Percentiles rank a stretch among this genome's conserved stretches.
Evolutionary conservation across 495 filamentous ascomycete genomes (phyloP).

Genomic region (Daldinia vernicosa): DNA sequence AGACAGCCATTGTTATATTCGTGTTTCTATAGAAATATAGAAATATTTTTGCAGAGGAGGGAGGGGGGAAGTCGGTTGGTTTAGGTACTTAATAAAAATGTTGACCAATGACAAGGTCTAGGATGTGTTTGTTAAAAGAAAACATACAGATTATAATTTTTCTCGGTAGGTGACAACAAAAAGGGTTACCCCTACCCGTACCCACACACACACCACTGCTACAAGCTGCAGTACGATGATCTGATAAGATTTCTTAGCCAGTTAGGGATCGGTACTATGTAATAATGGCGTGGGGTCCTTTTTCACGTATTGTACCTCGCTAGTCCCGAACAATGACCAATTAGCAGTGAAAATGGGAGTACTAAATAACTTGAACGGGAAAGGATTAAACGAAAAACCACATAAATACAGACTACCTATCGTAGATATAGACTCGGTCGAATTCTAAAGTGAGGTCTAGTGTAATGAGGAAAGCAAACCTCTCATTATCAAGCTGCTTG

Average conservation of each 20-base stretch:
- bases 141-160: not conserved
- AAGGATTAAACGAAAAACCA: slow-evolving; percentile 24
- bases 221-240: slow-evolving; percentile 27
- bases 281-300: not conserved
- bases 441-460: slow-evolving; percentile 4
- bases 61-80: slow-evolving; percentile 9
- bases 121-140: slow-evolving; percentile 4
- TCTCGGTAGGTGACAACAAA: slow-evolving; percentile 15
- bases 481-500: slow-evolving; percentile 6
- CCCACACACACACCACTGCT: slow-evolving; percentile 7
- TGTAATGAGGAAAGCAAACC: slow-evolving; percentile 9
- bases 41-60: slow-evolving; percentile 1
- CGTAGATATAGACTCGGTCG: slow-evolving; percentile 7
- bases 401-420: not conserved
- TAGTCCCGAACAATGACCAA: slow-evolving; percentile 21
- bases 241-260: slow-evolving; percentile 26
- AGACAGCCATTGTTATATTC: slow-evolving; percentile 27
- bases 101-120: slow-evolving; percentile 10
- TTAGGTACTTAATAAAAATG: slow-evolving; percentile 9
- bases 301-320: slow-evolving; percentile 1
- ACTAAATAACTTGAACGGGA: slow-evolving; percentile 28
- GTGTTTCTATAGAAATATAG: not conserved
- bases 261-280: not conserved
- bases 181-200: not conserved
- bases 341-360: slow-evolving; percentile 12